A percentile compares a stretch with the other conserved stretches of the same genome.
Evolutionary conservation across 2,329 filamentous ascomycete species (phyloP).

Genomic region (Pseudogymnoascus sp.): DNA sequence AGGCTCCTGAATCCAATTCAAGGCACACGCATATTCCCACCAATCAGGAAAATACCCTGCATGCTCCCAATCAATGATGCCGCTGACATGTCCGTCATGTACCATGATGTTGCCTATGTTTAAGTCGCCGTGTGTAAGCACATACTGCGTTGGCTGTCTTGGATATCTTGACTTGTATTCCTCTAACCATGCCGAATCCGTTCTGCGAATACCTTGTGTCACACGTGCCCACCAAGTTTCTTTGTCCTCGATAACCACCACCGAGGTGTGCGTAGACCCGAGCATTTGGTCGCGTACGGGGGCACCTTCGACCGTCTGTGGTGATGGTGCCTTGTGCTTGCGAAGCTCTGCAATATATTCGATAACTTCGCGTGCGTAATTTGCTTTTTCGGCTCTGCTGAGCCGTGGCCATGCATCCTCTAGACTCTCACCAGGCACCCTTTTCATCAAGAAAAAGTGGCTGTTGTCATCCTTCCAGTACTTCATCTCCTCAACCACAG

Average conservation of each 20-base stretch:
- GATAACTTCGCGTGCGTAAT: background rate
- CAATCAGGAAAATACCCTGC: constrained; percentile 34
- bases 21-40: constrained; percentile 28
- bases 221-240: background rate
- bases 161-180: constrained; percentile 15
- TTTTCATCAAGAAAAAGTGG: background rate
- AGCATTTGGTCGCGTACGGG: background rate
- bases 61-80: constrained; percentile 35
- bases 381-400: background rate
- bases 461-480: background rate
- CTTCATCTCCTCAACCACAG: background rate
- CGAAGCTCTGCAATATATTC: background rate
- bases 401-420: background rate
- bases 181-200: background rate
- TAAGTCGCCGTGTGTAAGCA: constrained; percentile 36
- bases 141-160: constrained; percentile 22
- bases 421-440: background rate
- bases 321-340: background rate
- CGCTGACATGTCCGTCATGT: constrained; percentile 30
- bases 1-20: background rate
- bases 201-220: background rate
- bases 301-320: background rate
- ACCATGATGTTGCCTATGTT: constrained; percentile 34
- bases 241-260: background rate
- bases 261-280: background rate